Evolutionary conservation across 179 eudicot genomes (phyloP).

Genomic region (Silene coronaria): DNA sequence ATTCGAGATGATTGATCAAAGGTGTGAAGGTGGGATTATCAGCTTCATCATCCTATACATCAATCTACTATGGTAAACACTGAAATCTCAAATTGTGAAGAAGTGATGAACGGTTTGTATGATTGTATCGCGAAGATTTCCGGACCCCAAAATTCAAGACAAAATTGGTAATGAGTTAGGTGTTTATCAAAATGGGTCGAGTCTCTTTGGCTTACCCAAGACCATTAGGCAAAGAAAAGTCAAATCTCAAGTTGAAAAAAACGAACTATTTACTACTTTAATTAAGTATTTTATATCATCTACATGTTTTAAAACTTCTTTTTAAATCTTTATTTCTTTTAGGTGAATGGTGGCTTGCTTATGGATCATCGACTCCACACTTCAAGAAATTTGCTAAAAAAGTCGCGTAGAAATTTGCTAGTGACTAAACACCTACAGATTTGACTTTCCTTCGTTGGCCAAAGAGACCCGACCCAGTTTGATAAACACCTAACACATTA

Average conservation of each 20-base stretch:
- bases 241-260: slow-evolving; percentile 4
- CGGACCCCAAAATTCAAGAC: slow-evolving; percentile 5
- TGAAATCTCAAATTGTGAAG: background rate
- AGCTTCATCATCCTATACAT: slow-evolving; percentile 17
- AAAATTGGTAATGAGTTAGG: background rate
- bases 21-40: slow-evolving; percentile 17
- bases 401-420: no score
- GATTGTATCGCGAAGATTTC: slow-evolving; percentile 6
- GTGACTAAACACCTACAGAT: background rate
- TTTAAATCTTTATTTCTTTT: background rate
- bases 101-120: slow-evolving; percentile 15
- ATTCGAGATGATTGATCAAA: slow-evolving; percentile 7
- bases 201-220: slow-evolving; percentile 13
- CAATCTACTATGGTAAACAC: background rate
- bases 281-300: background rate
- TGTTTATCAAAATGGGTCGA: background rate
- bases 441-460: background rate
- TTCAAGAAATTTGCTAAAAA: slow-evolving; percentile 3
- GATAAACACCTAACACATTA: background rate
- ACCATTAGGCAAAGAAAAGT: slow-evolving; percentile 5
- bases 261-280: background rate
- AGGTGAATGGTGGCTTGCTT: background rate
- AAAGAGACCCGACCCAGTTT: slow-evolving; percentile 1
- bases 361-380: background rate
- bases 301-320: background rate